These are phyloP conservation scores for Ilyonectria sp. DNA, from an alignment of 2,329 filamentous ascomycete genomes.

Conservation along the genomic window DNA sequence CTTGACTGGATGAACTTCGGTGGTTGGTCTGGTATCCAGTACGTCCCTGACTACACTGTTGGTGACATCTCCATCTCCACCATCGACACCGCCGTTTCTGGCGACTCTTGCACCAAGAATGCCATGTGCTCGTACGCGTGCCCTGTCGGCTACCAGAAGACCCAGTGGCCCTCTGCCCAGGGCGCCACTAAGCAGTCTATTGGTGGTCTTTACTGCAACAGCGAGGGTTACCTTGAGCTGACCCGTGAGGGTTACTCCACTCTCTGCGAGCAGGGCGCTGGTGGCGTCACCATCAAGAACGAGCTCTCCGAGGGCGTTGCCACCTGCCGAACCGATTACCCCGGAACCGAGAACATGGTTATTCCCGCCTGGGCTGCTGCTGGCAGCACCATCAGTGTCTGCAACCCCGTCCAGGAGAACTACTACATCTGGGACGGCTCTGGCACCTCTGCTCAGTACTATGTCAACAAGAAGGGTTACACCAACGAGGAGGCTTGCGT, in stretches of 20 bases:
- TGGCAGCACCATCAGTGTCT: conserved; percentile 74
- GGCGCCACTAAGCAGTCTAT: conserved; percentile 87
- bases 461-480: conserved; percentile 89
- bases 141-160: conserved; percentile 91
- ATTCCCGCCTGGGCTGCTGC: conserved; percentile 78
- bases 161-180: conserved; percentile 87
- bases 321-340: conserved; percentile 97
- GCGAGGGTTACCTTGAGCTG: conserved; percentile 79
- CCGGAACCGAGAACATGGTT: conserved; percentile 90
- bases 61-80: conserved; percentile 68
- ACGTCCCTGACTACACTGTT: conserved; percentile 65
- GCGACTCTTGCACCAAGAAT: conserved; percentile 72
- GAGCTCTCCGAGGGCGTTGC: conserved; percentile 76
- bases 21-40: conserved; percentile 88
- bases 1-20: conserved; percentile 78
- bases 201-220: conserved; percentile 88
- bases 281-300: conserved; percentile 83
- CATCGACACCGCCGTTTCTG: conserved; percentile 75
- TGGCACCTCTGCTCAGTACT: conserved; percentile 93
- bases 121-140: conserved; percentile 94
- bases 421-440: conserved; percentile 86
- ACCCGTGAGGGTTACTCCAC: conserved; percentile 78
- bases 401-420: conserved; percentile 78
- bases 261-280: conserved; percentile 82
- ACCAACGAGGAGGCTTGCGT: conserved; percentile 78